phyloP scores from a whole-genome alignment of 1,284 basidiomycete species.

The Boletellus sp. region DNA sequence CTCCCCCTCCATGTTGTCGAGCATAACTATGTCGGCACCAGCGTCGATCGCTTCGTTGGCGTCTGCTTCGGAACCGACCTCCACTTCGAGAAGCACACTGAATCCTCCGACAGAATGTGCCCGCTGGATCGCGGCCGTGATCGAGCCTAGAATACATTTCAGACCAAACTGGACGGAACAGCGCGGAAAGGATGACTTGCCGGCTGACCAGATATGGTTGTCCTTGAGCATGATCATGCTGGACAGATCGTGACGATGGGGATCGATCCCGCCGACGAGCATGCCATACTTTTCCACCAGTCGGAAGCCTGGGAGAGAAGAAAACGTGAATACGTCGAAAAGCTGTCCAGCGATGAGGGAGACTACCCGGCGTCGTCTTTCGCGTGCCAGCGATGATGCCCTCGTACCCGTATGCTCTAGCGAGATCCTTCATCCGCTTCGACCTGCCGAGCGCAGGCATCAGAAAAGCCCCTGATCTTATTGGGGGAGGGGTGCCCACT shows the following conservation, averaged over 20 bases:
- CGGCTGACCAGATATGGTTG: constrained; percentile 98
- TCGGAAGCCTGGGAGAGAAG: constrained; percentile 65
- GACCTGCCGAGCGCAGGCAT: constrained; percentile 50
- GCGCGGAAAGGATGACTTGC: constrained; percentile 38
- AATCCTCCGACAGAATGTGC: constrained; percentile 92
- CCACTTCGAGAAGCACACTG: constrained; percentile 90
- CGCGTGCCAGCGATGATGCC: constrained; percentile 94
- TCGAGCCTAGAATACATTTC: constrained; percentile 62
- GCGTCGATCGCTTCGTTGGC: constrained; percentile 95
- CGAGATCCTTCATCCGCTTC: constrained; percentile 77
- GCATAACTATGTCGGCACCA: constrained; percentile 96
- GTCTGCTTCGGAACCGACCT: constrained; percentile 85
- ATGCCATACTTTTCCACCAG: constrained; percentile 99
- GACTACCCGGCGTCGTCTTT: constrained; percentile 93
- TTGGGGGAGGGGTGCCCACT: constrained; percentile 47
- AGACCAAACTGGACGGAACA: not conserved
- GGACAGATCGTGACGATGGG: constrained; percentile 94
- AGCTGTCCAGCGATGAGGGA: not conserved
- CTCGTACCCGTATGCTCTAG: constrained; percentile 74
- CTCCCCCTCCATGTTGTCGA: constrained; percentile 89
- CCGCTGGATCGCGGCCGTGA: constrained; percentile 81
- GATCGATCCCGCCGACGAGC: constrained; percentile 95
- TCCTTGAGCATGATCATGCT: constrained; percentile 99
- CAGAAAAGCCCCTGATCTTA: not conserved
- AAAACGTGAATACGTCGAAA: not conserved